phyloP scores from a whole-genome alignment of 73 alveolate species.

The Paramecium sexaurelia region DNA sequence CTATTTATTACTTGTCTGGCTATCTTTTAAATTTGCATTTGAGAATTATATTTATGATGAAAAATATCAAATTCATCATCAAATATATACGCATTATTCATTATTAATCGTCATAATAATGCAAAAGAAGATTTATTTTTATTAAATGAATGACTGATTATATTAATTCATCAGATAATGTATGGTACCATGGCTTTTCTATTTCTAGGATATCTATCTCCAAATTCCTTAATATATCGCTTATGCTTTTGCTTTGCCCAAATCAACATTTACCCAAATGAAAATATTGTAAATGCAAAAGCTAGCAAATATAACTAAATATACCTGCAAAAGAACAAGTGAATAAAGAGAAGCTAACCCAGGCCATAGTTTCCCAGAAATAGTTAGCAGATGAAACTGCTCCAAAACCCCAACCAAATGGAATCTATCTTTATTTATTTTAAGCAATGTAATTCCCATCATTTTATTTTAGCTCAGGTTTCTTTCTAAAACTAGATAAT shows the following conservation, averaged over 20 bases:
- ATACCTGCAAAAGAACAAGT: slow-evolving; percentile 71
- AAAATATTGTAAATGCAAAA: slow-evolving; percentile 56
- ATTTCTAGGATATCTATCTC: slow-evolving; percentile 82
- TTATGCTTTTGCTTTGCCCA: slow-evolving; percentile 87
- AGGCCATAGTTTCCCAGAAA: slow-evolving; percentile 96
- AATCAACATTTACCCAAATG: slow-evolving; percentile 75
- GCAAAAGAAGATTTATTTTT: neutral
- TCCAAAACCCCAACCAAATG: slow-evolving; percentile 92
- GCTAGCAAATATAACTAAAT: neutral
- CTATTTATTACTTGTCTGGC: neutral
- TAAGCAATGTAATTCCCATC: neutral
- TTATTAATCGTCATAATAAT: neutral
- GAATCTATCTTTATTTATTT: slow-evolving; percentile 60
- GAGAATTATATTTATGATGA: neutral
- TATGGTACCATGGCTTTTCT: slow-evolving; percentile 88
- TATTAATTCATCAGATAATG: slow-evolving; percentile 66
- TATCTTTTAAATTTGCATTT: neutral
- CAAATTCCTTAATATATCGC: slow-evolving; percentile 81
- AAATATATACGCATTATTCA: neutral
- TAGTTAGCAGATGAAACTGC: slow-evolving; percentile 96
- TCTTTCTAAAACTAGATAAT: slow-evolving; percentile 57
- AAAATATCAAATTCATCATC: neutral
- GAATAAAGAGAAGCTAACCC: slow-evolving; percentile 88
- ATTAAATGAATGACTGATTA: neutral
- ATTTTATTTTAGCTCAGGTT: neutral